These are phyloP conservation scores for Colletotrichum acutatum DNA, from an alignment of 2,329 filamentous ascomycete species.

Conservation along the genomic window DNA sequence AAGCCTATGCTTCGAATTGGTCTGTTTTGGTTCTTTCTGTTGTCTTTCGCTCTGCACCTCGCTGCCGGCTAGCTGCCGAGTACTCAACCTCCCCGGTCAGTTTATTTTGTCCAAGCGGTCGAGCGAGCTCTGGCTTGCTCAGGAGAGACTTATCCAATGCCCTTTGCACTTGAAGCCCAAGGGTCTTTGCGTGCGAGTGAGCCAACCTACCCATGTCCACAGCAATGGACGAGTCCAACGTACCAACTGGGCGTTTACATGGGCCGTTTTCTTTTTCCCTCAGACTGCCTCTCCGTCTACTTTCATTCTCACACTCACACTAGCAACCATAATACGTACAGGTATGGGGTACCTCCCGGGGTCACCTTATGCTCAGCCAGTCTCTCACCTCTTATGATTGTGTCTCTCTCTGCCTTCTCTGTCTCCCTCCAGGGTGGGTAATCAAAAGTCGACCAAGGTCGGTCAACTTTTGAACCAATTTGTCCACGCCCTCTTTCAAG, in stretches of 20 bases:
- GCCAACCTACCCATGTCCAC: slow-evolving; percentile 29
- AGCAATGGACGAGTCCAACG: slow-evolving; percentile 48
- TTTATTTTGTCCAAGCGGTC: slow-evolving; percentile 29
- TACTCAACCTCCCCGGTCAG: slow-evolving; percentile 14
- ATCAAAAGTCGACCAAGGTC: slow-evolving; percentile 8
- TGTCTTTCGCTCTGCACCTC: slow-evolving; percentile 21
- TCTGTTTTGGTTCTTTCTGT: background rate
- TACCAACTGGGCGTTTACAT: slow-evolving; percentile 10
- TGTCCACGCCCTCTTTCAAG: slow-evolving; percentile 26
- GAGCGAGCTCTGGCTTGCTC: slow-evolving; percentile 20
- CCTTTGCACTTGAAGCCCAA: slow-evolving; percentile 20
- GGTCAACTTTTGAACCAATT: background rate
- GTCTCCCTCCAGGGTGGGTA: slow-evolving; percentile 20
- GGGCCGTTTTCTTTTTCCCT: slow-evolving; percentile 29
- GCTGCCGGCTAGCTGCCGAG: slow-evolving; percentile 15
- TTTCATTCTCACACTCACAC: slow-evolving; percentile 17
- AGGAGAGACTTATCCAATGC: slow-evolving; percentile 28
- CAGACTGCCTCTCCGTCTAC: slow-evolving; percentile 9
- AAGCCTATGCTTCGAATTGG: slow-evolving; percentile 15
- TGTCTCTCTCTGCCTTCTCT: slow-evolving; percentile 3
- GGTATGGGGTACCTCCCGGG: slow-evolving; percentile 3
- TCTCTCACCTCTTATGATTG: slow-evolving; percentile 4
- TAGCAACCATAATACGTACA: slow-evolving; percentile 19
- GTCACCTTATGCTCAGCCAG: slow-evolving; percentile 19
- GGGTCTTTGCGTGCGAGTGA: slow-evolving; percentile 27